Evolutionary conservation across 148 eudicot species (phyloP), one percentile per base, ranked within the genome.

Genomic region (Arbutus unedo): DNA sequence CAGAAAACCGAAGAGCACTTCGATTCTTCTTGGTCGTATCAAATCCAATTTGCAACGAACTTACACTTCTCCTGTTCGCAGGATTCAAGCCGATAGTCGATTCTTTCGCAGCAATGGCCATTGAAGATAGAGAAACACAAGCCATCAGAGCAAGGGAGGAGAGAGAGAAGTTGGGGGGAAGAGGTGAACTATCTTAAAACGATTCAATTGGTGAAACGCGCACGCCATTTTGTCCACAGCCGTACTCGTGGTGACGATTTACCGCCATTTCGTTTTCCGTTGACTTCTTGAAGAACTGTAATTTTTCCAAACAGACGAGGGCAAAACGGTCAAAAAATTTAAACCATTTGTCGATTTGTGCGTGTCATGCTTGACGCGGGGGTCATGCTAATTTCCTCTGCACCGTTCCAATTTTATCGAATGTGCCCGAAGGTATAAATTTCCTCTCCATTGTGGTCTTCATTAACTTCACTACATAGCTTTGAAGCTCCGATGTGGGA

Each of bases 241-340:
- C 81, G 77, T 82, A 82, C 82, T 83, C 84, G 53, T 91, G 91
- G 87, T 83, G 74, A 82, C 81, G 74, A 53, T 90, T 90, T 83
- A 79, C 91, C 90, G 88, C 92, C 92, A 86, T 64, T 83, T 93
- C 92, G 70, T 85, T 91, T 91, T 92, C 92, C 43, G 70, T 81
- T 81, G 83, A 53, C n/a, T 59, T 19, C 3, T 31, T 1, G 43
- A 0, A 8, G 10, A 3, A 6, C 21, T 66, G 56, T 74, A 51
- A 25, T 23, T 76, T 76, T 3, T 23, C 6, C 67, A 14, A 19
- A 60, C 4, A 4, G 25, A 3, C 7, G 18, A 19, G 79, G 79
- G 44, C 8, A 76, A 25, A 76, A 50, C 0, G 8, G 44, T 0
- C n/a, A 49, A 14, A 76, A 76, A 51, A 55, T 48, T 68, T 68